A percentile compares a stretch with the other conserved stretches of the same genome.
phyloP scores from a whole-genome alignment of 495 filamentous ascomycete species.

The Saxophila tyrrhenica region DNA sequence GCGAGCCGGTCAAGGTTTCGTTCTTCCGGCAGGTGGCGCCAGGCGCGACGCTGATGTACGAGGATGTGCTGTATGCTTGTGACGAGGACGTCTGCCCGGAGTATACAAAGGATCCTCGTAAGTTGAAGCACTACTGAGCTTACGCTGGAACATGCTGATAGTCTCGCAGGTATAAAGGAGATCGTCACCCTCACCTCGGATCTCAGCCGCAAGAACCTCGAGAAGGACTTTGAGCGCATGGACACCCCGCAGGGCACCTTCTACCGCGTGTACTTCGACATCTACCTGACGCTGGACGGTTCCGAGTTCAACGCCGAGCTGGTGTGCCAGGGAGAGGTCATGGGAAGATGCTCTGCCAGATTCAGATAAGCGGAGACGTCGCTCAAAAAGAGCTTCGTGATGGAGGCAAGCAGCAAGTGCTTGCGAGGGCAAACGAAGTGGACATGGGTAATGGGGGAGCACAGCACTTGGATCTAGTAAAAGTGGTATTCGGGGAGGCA shows the following conservation, averaged over 20 bases:
- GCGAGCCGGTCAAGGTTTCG: slow-evolving; percentile 95
- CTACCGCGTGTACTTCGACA: slow-evolving; percentile 78
- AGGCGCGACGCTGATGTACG: slow-evolving; percentile 96
- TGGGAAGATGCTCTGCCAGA: slow-evolving; percentile 88
- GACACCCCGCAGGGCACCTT: slow-evolving; percentile 97
- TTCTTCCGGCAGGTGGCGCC: slow-evolving; percentile 98
- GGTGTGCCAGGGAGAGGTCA: slow-evolving; percentile 96
- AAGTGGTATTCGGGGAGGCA: neutral
- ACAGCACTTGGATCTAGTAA: no score
- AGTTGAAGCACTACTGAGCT: no score
- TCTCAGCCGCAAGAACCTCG: slow-evolving; percentile 91
- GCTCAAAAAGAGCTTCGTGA: no score
- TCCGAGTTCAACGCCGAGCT: slow-evolving; percentile 97
- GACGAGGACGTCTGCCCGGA: slow-evolving; percentile 97
- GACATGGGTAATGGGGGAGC: neutral
- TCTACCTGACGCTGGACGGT: slow-evolving; percentile 90
- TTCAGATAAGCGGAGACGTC: slow-evolving; percentile 43
- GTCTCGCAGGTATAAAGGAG: slow-evolving; percentile 84
- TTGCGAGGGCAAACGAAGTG: no score
- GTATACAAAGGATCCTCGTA: slow-evolving; percentile 98
- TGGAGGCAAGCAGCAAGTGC: no score
- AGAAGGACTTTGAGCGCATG: slow-evolving; percentile 99
- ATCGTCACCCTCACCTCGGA: slow-evolving; percentile 96
- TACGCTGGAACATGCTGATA: neutral
- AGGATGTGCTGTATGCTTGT: slow-evolving; percentile 96